phyloP scores from a whole-genome alignment of 2,329 filamentous ascomycete genomes.

The Penicillium freii region DNA sequence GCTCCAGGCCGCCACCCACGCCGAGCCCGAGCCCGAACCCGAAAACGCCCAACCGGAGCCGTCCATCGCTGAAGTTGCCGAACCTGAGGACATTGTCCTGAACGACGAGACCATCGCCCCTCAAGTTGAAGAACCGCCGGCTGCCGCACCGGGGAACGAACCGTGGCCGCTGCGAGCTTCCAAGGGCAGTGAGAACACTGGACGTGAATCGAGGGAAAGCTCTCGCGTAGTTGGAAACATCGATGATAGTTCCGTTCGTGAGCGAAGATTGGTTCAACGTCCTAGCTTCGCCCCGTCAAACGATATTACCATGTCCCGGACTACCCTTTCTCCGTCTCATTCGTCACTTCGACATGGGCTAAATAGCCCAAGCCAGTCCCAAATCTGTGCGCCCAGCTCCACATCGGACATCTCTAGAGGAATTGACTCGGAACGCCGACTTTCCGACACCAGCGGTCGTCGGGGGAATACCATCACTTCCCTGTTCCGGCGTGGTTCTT shows the following conservation, averaged over 20 bases:
- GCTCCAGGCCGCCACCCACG: background rate
- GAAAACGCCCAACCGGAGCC: slow-evolving; percentile 1
- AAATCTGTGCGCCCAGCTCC: slow-evolving; percentile 52
- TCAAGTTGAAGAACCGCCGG: slow-evolving; percentile 7
- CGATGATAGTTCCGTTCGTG: slow-evolving; percentile 36
- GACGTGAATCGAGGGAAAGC: slow-evolving; percentile 32
- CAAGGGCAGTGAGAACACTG: slow-evolving; percentile 26
- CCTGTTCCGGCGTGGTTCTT: slow-evolving; percentile 68
- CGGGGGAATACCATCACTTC: slow-evolving; percentile 61
- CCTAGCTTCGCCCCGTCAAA: slow-evolving; percentile 37
- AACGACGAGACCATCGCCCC: background rate
- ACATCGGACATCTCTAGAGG: slow-evolving; percentile 54
- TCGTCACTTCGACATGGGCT: slow-evolving; percentile 49
- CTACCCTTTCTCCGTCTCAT: slow-evolving; percentile 34
- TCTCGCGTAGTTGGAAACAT: slow-evolving; percentile 34
- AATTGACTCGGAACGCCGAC: slow-evolving; percentile 53
- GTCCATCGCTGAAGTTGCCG: background rate
- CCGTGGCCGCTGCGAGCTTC: slow-evolving; percentile 38
- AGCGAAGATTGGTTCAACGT: slow-evolving; percentile 27
- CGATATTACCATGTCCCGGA: slow-evolving; percentile 35
- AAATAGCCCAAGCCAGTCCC: slow-evolving; percentile 53
- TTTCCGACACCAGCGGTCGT: slow-evolving; percentile 54
- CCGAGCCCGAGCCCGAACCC: background rate
- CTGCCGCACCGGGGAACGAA: slow-evolving; percentile 10
- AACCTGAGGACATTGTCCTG: background rate